Evolutionary conservation across 2,329 filamentous ascomycete genomes (phyloP).

Genomic region (Periconia digitata): DNA sequence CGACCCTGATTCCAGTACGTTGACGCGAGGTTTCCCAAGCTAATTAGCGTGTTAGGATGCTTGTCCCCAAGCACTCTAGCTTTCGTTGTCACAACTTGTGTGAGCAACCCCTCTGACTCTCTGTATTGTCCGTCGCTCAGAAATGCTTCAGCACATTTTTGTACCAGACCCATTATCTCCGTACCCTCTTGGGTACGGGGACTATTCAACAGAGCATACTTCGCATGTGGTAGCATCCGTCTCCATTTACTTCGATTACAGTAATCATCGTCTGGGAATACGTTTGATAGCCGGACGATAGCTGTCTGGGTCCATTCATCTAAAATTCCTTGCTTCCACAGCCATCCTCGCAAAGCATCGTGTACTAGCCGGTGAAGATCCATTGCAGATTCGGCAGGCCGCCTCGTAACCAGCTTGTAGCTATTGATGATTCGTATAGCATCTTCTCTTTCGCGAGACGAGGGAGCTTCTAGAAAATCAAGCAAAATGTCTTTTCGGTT

Average conservation of each 20-base stretch:
- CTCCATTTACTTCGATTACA: constrained; percentile 16
- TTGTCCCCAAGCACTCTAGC: not conserved
- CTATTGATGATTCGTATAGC: constrained; percentile 10
- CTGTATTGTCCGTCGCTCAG: too few relatives aligned
- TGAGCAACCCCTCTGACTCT: not conserved
- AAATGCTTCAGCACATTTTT: too few relatives aligned
- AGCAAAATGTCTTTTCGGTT: constrained; percentile 13
- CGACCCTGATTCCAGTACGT: not conserved
- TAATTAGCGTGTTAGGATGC: not conserved
- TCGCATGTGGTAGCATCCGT: constrained; percentile 9
- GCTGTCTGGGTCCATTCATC: constrained; percentile 5
- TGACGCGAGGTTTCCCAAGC: not conserved
- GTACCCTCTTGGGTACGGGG: not conserved
- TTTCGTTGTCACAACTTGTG: not conserved
- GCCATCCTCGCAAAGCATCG: constrained; percentile 6
- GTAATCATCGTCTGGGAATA: constrained; percentile 14
- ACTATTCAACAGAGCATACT: constrained; percentile 7
- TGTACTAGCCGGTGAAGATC: constrained; percentile 16
- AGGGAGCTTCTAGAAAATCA: constrained; percentile 7
- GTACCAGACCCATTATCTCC: too few relatives aligned
- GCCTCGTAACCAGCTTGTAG: constrained; percentile 10
- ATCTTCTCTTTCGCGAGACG: constrained; percentile 6
- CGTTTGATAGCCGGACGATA: constrained; percentile 6
- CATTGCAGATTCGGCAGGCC: constrained; percentile 3
- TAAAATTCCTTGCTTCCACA: constrained; percentile 3